These are phyloP conservation scores for Capsella bursapastoris DNA, from an alignment of 345 rosid genomes.

Conservation along the genomic window DNA sequence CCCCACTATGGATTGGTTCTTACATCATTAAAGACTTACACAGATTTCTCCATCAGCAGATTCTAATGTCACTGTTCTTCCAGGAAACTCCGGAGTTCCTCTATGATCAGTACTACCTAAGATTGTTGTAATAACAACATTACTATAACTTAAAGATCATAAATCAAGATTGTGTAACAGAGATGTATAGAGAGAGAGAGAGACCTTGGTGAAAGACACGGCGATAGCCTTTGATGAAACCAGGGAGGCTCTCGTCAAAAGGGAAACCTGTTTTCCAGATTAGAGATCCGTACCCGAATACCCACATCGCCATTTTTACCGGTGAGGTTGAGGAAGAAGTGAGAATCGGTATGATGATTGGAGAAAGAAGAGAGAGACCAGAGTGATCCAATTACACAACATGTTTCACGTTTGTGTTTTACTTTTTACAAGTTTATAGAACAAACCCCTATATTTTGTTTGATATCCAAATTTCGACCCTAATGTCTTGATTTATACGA, in stretches of 20 bases:
- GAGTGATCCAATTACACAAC: neutral
- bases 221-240: conserved; percentile 81
- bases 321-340: neutral
- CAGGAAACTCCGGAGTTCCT: conserved; percentile 84
- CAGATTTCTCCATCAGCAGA: conserved; percentile 74
- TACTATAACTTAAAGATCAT: neutral
- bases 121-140: conserved; percentile 3
- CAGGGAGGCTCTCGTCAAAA: conserved; percentile 72
- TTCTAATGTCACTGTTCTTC: conserved; percentile 85
- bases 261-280: conserved; percentile 86
- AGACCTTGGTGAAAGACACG: conserved; percentile 88
- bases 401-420: conserved; percentile 7
- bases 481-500: neutral
- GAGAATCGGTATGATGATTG: conserved; percentile 24
- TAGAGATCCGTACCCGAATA: conserved; percentile 83
- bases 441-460: neutral
- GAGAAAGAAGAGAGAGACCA: conserved; percentile 19
- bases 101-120: conserved; percentile 93
- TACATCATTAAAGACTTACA: conserved; percentile 47
- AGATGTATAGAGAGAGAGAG: neutral
- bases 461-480: neutral
- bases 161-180: neutral
- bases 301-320: conserved; percentile 77
- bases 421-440: neutral
- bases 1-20: conserved; percentile 65